Evolutionary conservation across 108 stramenopile genomes (phyloP).

Genomic region (Nitzschia sp.): DNA sequence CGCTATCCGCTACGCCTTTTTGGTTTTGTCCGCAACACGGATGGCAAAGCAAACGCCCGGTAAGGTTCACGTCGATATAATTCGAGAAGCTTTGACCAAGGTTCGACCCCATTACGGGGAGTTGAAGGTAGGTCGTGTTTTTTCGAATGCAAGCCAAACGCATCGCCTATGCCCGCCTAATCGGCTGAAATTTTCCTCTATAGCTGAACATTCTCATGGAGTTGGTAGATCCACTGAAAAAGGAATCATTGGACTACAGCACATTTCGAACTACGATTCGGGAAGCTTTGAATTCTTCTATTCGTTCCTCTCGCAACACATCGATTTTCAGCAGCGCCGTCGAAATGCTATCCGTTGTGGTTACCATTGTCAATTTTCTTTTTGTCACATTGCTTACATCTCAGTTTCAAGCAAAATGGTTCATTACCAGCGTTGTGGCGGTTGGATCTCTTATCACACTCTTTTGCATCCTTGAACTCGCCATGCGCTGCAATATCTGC

Average conservation of each 20-base stretch:
- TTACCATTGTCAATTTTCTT: conserved; percentile 49
- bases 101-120: conserved; percentile 45
- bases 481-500: conserved; percentile 2
- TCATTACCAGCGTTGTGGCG: conserved; percentile 10
- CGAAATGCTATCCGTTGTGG: conserved; percentile 29
- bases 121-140: conserved; percentile 19
- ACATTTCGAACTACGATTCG: conserved; percentile 43
- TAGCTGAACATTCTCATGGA: conserved; percentile 13
- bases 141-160: neutral
- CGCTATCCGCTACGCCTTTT: conserved; percentile 41
- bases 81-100: conserved; percentile 25
- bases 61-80: conserved; percentile 9
- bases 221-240: conserved; percentile 6
- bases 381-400: conserved; percentile 51
- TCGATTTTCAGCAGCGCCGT: conserved; percentile 26
- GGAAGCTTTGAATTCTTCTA: conserved; percentile 41
- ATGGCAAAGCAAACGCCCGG: conserved; percentile 2
- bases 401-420: conserved; percentile 20
- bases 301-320: conserved; percentile 32
- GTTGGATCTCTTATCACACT: conserved; percentile 39
- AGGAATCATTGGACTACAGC: conserved; percentile 20
- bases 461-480: conserved; percentile 30
- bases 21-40: conserved; percentile 17
- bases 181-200: neutral
- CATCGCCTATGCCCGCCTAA: neutral